phyloP scores from a whole-genome alignment of 176 grass and related monocot genomes.

The Otatea glauca region DNA sequence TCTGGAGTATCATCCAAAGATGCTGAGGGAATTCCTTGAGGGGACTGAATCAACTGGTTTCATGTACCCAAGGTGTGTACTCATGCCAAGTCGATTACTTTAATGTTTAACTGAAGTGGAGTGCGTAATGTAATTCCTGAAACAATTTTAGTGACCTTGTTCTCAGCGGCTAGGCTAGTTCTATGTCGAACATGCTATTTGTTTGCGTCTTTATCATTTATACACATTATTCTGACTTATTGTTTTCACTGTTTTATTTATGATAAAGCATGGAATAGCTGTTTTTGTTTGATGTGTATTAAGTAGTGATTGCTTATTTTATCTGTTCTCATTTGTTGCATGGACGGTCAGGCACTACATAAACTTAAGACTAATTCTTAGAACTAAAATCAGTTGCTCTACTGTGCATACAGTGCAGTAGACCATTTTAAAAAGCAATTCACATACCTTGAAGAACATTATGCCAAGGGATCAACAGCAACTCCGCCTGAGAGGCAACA shows the following conservation, averaged over 20 bases:
- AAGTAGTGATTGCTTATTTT: conserved; percentile 11
- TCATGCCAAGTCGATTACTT: background rate
- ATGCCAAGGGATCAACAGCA: conserved; percentile 75
- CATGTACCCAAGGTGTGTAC: conserved; percentile 91
- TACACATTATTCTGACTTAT: background rate
- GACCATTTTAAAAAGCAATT: conserved; percentile 97
- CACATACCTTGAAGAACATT: conserved; percentile 91
- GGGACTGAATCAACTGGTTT: conserved; percentile 80
- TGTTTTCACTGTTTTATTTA: background rate
- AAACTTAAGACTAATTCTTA: background rate
- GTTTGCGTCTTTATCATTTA: background rate
- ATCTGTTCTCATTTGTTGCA: background rate
- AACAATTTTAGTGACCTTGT: conserved; percentile 15
- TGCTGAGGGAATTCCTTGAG: conserved; percentile 84
- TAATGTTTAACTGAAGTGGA: background rate
- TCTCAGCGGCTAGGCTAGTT: background rate
- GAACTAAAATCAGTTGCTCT: conserved; percentile 41
- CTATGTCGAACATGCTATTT: background rate
- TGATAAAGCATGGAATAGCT: background rate
- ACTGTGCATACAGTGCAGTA: conserved; percentile 67
- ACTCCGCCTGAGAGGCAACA: conserved; percentile 88
- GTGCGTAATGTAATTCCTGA: conserved; percentile 1
- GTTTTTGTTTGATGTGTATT: conserved; percentile 13
- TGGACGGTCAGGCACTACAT: background rate
- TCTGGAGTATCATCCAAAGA: conserved; percentile 93